Percentiles rank a stretch among this genome's conserved stretches.
Conservation (phyloP, 1,139 yeast species). For the Taphrina flavorubra region DNA sequence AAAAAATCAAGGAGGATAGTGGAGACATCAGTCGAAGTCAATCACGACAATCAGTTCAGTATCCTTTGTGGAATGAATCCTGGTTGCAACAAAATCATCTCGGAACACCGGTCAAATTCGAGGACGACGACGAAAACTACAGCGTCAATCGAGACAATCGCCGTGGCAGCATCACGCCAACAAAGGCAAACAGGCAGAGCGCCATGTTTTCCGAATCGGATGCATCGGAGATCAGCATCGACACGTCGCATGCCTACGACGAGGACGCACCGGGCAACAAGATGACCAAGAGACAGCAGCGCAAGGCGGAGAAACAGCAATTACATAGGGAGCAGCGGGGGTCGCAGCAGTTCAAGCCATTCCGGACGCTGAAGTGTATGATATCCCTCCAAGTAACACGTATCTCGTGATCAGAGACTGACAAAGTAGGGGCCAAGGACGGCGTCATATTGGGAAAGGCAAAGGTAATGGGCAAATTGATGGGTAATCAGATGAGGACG, state of each 20-base stretch:
- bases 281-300: constrained; percentile 6
- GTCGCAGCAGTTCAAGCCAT: constrained; percentile 31
- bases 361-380: constrained; percentile 15
- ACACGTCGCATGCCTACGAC: constrained; percentile 6
- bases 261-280: constrained; percentile 18
- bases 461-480: constrained; percentile 9
- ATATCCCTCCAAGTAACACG: not conserved
- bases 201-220: constrained; percentile 11
- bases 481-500: constrained; percentile 4
- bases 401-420: not conserved
- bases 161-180: constrained; percentile 13
- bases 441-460: constrained; percentile 19
- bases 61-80: constrained; percentile 9
- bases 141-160: not conserved
- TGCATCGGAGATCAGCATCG: not conserved
- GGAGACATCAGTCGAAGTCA: not conserved
- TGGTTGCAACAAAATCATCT: constrained; percentile 6
- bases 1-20: not conserved
- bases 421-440: constrained; percentile 19
- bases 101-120: not conserved
- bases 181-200: not conserved
- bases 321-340: constrained; percentile 22
- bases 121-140: not conserved
- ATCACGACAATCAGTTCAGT: constrained; percentile 1
- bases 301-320: constrained; percentile 12